Conservation (phyloP, 192 early-diverging fungal genomes). For the Umbelopsis ramanniana region DNA sequence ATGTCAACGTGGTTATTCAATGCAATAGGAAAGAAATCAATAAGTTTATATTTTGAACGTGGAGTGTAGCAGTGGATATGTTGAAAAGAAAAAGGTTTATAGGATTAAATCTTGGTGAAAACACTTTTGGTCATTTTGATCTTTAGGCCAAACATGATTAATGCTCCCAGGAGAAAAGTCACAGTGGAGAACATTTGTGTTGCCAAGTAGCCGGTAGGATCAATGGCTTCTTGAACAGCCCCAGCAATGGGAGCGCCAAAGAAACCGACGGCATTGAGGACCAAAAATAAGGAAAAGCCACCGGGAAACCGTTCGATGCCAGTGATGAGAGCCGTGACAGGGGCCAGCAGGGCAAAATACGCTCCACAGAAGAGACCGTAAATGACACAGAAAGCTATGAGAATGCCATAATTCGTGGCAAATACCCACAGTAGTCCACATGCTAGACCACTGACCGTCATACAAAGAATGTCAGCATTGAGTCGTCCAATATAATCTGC, state of each 20-base stretch:
- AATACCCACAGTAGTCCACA: conserved; percentile 40
- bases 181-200: conserved; percentile 38
- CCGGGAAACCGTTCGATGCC: conserved; percentile 31
- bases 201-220: conserved; percentile 23
- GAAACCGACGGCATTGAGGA: conserved; percentile 20
- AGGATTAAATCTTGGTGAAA: conserved; percentile 20
- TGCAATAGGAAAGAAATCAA: too few relatives aligned
- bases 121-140: conserved; percentile 27
- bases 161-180: conserved; percentile 27
- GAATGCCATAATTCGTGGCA: conserved; percentile 30
- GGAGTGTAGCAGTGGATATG: too few relatives aligned
- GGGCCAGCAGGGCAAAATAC: conserved; percentile 37
- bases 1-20: too few relatives aligned
- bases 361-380: conserved; percentile 41
- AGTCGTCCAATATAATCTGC: conserved; percentile 38
- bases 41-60: too few relatives aligned
- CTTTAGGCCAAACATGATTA: conserved; percentile 29
- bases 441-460: conserved; percentile 24
- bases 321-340: conserved; percentile 36
- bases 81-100: not conserved
- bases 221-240: conserved; percentile 28
- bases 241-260: conserved; percentile 33
- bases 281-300: conserved; percentile 31
- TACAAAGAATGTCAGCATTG: conserved; percentile 32
- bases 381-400: conserved; percentile 36